Percentiles rank a stretch among this genome's conserved stretches.
phyloP scores from a whole-genome alignment of 371 early-diverging fungal genomes.

The Haplosporangium sp. region DNA sequence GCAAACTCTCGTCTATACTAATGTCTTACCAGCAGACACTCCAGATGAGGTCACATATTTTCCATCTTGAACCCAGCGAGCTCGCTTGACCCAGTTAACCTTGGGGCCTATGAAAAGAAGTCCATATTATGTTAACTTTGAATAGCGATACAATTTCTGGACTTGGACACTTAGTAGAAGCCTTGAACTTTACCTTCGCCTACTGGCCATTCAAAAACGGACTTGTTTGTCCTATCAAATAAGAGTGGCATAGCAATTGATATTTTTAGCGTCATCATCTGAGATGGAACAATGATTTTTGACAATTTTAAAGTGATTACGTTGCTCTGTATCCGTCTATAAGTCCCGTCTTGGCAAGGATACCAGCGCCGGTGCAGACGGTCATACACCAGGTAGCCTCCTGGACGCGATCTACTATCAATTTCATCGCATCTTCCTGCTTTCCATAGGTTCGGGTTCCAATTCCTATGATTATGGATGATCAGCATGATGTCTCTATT shows the following conservation, averaged over 20 bases:
- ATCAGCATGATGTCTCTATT: not conserved
- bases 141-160: too few species aligned
- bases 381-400: conserved; percentile 46
- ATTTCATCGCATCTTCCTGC: conserved; percentile 1
- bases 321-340: conserved; percentile 58
- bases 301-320: conserved; percentile 10
- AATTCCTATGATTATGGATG: conserved; percentile 11
- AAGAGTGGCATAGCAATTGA: not conserved
- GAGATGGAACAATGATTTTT: not conserved
- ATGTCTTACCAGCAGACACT: conserved; percentile 44
- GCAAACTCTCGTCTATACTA: not conserved
- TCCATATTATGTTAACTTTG: too few species aligned
- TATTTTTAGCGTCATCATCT: not conserved
- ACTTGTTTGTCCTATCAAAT: conserved; percentile 57
- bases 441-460: conserved; percentile 19
- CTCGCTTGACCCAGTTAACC: conserved; percentile 58
- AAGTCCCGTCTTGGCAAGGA: conserved; percentile 60
- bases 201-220: conserved; percentile 42
- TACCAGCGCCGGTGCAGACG: conserved; percentile 62
- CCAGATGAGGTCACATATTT: conserved; percentile 61
- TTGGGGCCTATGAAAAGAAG: conserved; percentile 5
- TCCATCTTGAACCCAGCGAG: conserved; percentile 65
- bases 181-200: conserved; percentile 18
- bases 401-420: conserved; percentile 23
- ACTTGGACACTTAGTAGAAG: not conserved